Base-by-base conservation (phyloP, 108 stramenopile genomes). In the Skeletonema grethae region DNA sequence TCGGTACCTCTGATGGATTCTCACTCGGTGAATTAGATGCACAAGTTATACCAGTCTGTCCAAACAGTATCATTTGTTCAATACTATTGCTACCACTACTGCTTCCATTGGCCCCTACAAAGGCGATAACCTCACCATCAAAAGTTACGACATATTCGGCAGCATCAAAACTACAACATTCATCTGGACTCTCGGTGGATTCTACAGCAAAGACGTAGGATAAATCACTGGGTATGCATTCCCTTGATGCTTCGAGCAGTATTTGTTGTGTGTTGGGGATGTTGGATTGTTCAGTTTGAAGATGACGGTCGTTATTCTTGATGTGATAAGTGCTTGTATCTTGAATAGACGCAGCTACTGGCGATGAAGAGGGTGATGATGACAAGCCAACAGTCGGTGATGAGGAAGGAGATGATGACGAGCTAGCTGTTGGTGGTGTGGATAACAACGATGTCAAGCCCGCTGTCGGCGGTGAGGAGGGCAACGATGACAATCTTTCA, bases 201-300 rank as follows among this genome's bases (percentile, higher is more conserved):
- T 53, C 50, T 7, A 53, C 50, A 5, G 22, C 50, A 53, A 53
- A 53, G 8, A 53, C 20, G 7, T 53, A 53, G 0, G 18, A 15
- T 53, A 15, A n/a, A 53, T 53, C 50, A 53, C 50, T 22, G 22
- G 22, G 50, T 53, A 53, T 53, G 20, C 50, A 53, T 24, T 48
- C 16, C 46, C 22, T 53, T 22, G 50, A 53, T 24, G 18, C 18
- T 22, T 53, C 20, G 24, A 24, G 18, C 0, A 43, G 41, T n/a
- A n/a, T 43, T 43, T 15, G 41, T n/a, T 15, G 41, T 5, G 41
- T n/a, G 41, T 43, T n/a, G 41, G 15, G 41, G 3, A n/a, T 43
- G 41, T n/a, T 38, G 10, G 9, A 11, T 38, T 38, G 36, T 38
- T 38, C 15, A 22, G 8, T 22, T 22, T 53, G 50, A 7, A 53